Conservation (phyloP, 176 grass and related monocot genomes). For the Ensete glaucum region DNA sequence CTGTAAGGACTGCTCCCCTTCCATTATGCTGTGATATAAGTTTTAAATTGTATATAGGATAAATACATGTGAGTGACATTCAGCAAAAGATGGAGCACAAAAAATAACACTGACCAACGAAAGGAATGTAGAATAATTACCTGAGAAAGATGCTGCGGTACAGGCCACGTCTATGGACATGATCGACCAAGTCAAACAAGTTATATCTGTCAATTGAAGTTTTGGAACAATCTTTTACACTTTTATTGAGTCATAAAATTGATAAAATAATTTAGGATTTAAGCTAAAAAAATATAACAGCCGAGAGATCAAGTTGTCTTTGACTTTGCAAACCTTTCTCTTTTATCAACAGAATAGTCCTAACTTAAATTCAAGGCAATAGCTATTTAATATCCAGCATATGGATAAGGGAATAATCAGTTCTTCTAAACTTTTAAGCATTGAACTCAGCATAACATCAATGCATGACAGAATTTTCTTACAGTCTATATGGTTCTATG, state of each 20-base stretch:
- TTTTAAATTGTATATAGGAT: not conserved
- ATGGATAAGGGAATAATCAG: no score
- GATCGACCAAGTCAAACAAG: constrained; percentile 68
- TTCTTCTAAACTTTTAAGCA: no score
- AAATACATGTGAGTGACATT: not conserved
- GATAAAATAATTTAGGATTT: not conserved
- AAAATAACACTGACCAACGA: not conserved
- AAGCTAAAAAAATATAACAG: not conserved
- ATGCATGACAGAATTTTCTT: no score
- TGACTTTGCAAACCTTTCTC: not conserved
- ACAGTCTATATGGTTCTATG: no score
- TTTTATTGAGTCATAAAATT: not conserved
- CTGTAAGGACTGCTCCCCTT: constrained; percentile 68
- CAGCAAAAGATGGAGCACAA: not conserved
- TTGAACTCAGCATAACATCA: no score
- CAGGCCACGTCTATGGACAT: constrained; percentile 82
- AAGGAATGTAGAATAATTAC: constrained; percentile 22
- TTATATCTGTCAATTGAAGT: constrained; percentile 54
- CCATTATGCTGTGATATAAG: constrained; percentile 88
- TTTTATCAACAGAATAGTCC: not conserved
- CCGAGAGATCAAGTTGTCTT: not conserved
- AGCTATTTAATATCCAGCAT: no score
- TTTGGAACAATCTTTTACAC: not conserved
- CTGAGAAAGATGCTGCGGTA: constrained; percentile 79
- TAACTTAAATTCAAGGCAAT: not conserved